Evolutionary conservation across 129 eudicot species (phyloP).

Genomic region (Artemisia argyi): DNA sequence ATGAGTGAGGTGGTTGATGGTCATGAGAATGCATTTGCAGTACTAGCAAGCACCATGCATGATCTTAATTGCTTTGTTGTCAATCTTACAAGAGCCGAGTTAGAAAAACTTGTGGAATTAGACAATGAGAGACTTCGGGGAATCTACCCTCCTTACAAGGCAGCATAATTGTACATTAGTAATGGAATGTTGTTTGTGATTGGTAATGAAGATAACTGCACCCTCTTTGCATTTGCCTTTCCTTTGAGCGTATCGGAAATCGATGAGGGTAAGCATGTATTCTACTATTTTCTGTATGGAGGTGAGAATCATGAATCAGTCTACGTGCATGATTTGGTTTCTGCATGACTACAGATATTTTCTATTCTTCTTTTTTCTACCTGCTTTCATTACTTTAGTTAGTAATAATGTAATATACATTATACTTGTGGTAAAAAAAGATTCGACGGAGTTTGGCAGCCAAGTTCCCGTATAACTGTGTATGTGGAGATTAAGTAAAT

Average conservation of each 20-base stretch:
- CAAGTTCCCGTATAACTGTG: no score
- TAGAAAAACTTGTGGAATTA: no score
- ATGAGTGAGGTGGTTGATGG: slow-evolving; percentile 40
- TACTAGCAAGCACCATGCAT: slow-evolving; percentile 12
- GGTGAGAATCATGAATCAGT: background rate
- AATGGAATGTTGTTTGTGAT: no score
- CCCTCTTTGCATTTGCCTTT: background rate
- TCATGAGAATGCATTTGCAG: slow-evolving; percentile 25
- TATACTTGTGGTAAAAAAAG: no score
- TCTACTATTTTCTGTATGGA: background rate
- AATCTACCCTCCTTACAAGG: no score
- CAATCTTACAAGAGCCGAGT: no score
- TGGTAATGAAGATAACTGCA: background rate
- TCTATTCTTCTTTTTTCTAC: background rate
- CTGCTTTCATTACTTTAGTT: background rate
- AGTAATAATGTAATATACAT: no score
- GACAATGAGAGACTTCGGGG: no score
- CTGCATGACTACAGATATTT: background rate
- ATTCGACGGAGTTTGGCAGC: no score
- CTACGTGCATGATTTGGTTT: background rate
- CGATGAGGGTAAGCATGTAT: background rate
- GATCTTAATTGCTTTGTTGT: slow-evolving; percentile 26
- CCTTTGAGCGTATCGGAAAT: background rate
- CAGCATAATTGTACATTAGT: no score
- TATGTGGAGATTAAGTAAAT: no score